Percentiles rank a stretch among this genome's conserved stretches.
phyloP scores from a whole-genome alignment of 148 eudicot genomes.

The Rhododendron vialii region DNA sequence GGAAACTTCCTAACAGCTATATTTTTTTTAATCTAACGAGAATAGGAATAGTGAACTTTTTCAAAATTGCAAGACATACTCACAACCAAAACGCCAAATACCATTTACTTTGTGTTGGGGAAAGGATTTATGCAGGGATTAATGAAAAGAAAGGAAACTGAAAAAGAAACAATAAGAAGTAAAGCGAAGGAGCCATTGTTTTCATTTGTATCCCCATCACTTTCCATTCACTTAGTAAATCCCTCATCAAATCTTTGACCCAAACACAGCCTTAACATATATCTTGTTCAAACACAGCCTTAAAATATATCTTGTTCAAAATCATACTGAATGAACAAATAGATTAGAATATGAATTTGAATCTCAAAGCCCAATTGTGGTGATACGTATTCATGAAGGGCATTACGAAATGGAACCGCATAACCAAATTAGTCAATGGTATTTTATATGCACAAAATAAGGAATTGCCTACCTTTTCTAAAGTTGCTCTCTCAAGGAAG shows the following conservation, averaged over 20 bases:
- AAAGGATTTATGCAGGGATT: not conserved
- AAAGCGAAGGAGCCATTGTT: not conserved
- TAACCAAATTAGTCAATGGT: not conserved
- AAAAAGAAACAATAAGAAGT: not conserved
- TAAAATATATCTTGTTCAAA: not conserved
- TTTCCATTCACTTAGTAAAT: not conserved
- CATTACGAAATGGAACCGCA: not conserved
- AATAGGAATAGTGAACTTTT: not conserved
- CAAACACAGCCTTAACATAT: not conserved
- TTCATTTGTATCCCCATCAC: not conserved
- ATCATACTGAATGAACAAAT: not conserved
- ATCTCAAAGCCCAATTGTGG: not conserved
- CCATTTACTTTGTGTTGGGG: not conserved
- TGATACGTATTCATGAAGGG: not conserved
- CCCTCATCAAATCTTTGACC: not conserved
- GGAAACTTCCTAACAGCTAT: not conserved
- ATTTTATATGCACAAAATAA: not conserved
- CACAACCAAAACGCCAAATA: not conserved
- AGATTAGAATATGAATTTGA: not conserved
- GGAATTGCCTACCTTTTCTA: conserved; percentile 37
- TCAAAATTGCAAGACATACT: not conserved
- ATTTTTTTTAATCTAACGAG: too few species aligned
- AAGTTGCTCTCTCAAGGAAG: conserved; percentile 56
- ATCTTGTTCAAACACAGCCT: not conserved
- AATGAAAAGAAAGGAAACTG: not conserved